Percentiles rank a stretch among this genome's conserved stretches.
These are phyloP conservation scores for Alternaria arborescens DNA, from an alignment of 2,329 filamentous ascomycete species.

Conservation along the genomic window DNA sequence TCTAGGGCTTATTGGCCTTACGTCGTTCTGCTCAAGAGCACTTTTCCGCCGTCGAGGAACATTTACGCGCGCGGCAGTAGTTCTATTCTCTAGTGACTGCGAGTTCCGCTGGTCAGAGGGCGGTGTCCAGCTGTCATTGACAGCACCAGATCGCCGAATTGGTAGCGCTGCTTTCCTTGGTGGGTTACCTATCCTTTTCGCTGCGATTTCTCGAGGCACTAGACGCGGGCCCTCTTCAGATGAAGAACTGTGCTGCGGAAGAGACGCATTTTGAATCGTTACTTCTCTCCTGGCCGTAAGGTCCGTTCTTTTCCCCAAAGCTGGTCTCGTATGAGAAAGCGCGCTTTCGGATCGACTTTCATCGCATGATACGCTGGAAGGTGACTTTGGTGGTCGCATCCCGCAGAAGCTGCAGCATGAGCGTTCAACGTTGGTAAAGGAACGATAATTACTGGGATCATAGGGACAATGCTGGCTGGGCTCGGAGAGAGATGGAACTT, in stretches of 20 bases:
- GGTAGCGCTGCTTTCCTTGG: constrained; percentile 21
- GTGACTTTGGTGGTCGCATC: constrained; percentile 17
- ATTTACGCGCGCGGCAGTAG: not conserved
- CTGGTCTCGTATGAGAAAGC: constrained; percentile 21
- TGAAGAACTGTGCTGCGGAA: constrained; percentile 6
- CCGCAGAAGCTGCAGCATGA: constrained; percentile 24
- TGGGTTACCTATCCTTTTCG: constrained; percentile 22
- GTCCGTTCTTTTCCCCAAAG: not conserved
- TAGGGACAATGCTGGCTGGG: constrained; percentile 24
- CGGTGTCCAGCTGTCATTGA: not conserved
- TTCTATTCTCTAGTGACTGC: not conserved
- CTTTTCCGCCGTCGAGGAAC: not conserved
- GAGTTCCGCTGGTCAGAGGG: not conserved
- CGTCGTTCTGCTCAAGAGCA: not conserved
- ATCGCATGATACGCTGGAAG: constrained; percentile 20
- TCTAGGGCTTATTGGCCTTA: constrained; percentile 25
- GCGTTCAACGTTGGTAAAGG: constrained; percentile 30
- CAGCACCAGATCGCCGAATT: not conserved
- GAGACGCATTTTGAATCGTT: not conserved
- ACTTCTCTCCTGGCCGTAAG: not conserved
- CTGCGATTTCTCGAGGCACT: constrained; percentile 17
- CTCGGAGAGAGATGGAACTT: constrained; percentile 16
- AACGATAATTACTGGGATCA: constrained; percentile 28
- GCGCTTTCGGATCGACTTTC: constrained; percentile 20
- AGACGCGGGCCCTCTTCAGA: constrained; percentile 16